Base-by-base conservation (phyloP, 2,329 filamentous ascomycete genomes). In the Dryadomyces quercus-mongolicae region DNA sequence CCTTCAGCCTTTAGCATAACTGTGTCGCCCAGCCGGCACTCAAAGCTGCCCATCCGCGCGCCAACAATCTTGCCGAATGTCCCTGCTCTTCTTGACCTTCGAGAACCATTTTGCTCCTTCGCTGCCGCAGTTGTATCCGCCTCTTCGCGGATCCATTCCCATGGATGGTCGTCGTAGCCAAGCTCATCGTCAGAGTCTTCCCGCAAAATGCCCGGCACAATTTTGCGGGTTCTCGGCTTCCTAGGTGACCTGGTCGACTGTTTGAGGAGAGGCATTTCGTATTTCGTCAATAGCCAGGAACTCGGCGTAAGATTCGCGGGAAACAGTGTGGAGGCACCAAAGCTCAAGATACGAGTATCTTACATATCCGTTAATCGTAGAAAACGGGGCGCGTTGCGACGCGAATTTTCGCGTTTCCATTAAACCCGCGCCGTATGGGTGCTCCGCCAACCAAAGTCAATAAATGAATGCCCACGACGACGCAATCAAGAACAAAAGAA, bases 171-270 rank as follows among this genome's bases (percentile, higher is more conserved):
- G 51, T 87, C 82, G 40, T 78, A 74, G 31, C 82, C 85, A 22
- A 94, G 78, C 67, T 95, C 92, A 67, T 95, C 90, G 66, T 95
- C 90, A 0, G 88, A 94, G 66, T 95, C 86, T 57, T 93, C 87
- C 62, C 86, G 77, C 7, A 74, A 70, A 12, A 90, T 74, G 34
- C 84, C 85, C 68, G 81, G 57, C 70, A 65, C 55, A 21, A 54
- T 60, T 48, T 59, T 60, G 4, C 44, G 51, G 15, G 45, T 54
- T 21, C 60, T 50, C 21, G 45, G 53, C 44, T 53, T 57, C 15
- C 52, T 40, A n/a, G 49, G 13, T 15, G 49, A 12, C 20, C 55
- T 49, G 34, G 49, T 34, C 2, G 56, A 42, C 21, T 51, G 10
- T 31, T 55, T 49, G 0, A 61, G 46, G 12, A 58, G 50, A 50